Conservation (phyloP, 208 protist genomes). For the Trypanosoma rangeli region DNA sequence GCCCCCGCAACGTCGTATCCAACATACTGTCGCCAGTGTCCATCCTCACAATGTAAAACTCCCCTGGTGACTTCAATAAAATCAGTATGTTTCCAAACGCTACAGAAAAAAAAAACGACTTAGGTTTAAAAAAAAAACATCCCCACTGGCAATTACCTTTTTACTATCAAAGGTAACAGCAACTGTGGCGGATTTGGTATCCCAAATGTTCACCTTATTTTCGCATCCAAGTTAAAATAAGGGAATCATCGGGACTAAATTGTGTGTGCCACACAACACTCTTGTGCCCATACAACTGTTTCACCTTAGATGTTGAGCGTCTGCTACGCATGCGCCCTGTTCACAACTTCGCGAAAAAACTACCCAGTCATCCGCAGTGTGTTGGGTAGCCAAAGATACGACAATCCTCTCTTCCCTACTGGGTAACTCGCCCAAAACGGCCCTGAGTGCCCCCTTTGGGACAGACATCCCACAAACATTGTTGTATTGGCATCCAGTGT, state of each 20-base stretch:
- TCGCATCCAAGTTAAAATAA: constrained; percentile 59
- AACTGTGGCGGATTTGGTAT: constrained; percentile 25
- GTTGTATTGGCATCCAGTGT: constrained; percentile 69
- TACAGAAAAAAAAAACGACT: constrained; percentile 32
- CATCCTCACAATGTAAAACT: constrained; percentile 42
- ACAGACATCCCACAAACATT: constrained; percentile 38
- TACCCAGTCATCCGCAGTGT: constrained; percentile 38
- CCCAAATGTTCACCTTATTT: constrained; percentile 54
- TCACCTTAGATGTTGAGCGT: constrained; percentile 27
- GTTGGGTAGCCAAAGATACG: constrained; percentile 48
- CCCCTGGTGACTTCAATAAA: constrained; percentile 36
- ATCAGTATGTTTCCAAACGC: constrained; percentile 37
- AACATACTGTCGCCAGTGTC: constrained; percentile 36
- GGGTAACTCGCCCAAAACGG: constrained; percentile 19
- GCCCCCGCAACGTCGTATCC: constrained; percentile 42
- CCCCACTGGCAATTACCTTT: not conserved
- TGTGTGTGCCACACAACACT: constrained; percentile 47
- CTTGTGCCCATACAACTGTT: constrained; percentile 43
- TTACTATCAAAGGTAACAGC: constrained; percentile 33
- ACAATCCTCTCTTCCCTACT: constrained; percentile 38
- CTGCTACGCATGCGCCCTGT: constrained; percentile 39
- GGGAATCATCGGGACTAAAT: constrained; percentile 44
- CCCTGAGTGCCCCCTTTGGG: constrained; percentile 37
- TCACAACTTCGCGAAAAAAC: constrained; percentile 59
- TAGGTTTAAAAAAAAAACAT: constrained; percentile 44